Evolutionary conservation across 2,329 filamentous ascomycete genomes (phyloP), one percentile per base, ranked within the genome.

Genomic region (Arthrobotrys sinensis): DNA sequence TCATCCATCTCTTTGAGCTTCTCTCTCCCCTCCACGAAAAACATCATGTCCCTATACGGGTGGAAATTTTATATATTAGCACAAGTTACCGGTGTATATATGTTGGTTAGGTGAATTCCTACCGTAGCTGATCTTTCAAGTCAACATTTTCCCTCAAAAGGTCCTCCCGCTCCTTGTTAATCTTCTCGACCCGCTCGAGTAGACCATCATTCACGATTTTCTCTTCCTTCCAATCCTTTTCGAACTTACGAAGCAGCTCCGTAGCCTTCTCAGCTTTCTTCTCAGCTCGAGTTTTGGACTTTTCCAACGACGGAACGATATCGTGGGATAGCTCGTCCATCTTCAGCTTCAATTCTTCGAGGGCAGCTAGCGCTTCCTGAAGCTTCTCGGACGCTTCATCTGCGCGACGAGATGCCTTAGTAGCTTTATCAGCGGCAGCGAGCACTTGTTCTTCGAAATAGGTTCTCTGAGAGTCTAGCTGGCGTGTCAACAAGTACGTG

Each of bases 371-470:
- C 0, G 88, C 87, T 77, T 86, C 84, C 4, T 85, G 86, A 1
- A 88, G 88, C 80, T 86, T 86, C 0, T 84, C 83, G 0, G 86
- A 85, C 0, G 92, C 91, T 57, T 78, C 75, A 5, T 78, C 75
- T 4, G 75, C 75, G 4, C 67, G 75, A 32, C 75, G 75, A 19
- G 52, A 53, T 1, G 75, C 75, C 28, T 66, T 78, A 12, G 67
- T 34, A 1, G 75, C 94, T 85, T 98, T 98, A 84, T 97, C 93
- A 0, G 92, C 94, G 0, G 93, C 93, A 80, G 96, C 93, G 82
- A 91, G 91, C 65, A 99, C 89, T 83, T 97, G 90, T 81, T 97
- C 95, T 83, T 98, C 95, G 81, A 97, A 99, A 85, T 98, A 99
- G 0, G 92, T 88, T 8, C 96, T 90, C 84, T 99, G 96, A 50